Percentiles rank a stretch among this genome's conserved stretches.
These are phyloP conservation scores for Punica granatum DNA, from an alignment of 345 rosid species.

Conservation along the genomic window DNA sequence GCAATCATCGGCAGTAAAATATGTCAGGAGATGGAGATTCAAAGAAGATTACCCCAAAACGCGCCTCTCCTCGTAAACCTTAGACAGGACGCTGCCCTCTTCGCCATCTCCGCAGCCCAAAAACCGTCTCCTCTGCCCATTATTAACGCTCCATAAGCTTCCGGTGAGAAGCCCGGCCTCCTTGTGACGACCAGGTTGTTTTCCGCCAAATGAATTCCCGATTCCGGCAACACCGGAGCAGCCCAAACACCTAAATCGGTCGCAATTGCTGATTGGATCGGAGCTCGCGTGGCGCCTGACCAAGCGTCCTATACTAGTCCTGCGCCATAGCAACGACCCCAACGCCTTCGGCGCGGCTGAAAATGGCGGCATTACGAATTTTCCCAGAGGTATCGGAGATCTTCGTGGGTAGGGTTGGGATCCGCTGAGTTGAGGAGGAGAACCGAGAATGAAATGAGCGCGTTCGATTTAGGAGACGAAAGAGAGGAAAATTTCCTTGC, in stretches of 20 bases:
- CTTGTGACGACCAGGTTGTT: conserved; percentile 15
- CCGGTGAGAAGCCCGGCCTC: conserved; percentile 13
- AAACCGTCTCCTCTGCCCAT: conserved; percentile 53
- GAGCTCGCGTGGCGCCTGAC: conserved; percentile 17
- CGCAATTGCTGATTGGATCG: conserved; percentile 11
- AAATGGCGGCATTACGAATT: conserved; percentile 48
- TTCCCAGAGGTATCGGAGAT: neutral
- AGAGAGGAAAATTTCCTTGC: neutral
- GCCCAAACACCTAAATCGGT: conserved; percentile 34
- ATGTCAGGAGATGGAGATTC: neutral
- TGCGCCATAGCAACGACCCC: conserved; percentile 28
- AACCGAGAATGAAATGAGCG: no score
- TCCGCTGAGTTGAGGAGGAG: neutral
- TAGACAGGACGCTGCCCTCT: conserved; percentile 72
- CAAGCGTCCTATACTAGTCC: conserved; percentile 23
- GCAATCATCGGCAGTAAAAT: neutral
- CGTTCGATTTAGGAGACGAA: neutral
- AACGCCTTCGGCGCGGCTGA: conserved; percentile 38
- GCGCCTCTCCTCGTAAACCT: conserved; percentile 74
- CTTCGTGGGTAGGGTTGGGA: neutral
- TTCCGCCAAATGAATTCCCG: conserved; percentile 16
- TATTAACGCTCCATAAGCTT: conserved; percentile 6
- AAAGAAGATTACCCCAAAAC: conserved; percentile 56
- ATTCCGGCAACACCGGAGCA: conserved; percentile 21
- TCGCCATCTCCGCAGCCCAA: conserved; percentile 95